Conservation (phyloP, 306 rosid genomes). For the Lathyrus oleraceus region DNA sequence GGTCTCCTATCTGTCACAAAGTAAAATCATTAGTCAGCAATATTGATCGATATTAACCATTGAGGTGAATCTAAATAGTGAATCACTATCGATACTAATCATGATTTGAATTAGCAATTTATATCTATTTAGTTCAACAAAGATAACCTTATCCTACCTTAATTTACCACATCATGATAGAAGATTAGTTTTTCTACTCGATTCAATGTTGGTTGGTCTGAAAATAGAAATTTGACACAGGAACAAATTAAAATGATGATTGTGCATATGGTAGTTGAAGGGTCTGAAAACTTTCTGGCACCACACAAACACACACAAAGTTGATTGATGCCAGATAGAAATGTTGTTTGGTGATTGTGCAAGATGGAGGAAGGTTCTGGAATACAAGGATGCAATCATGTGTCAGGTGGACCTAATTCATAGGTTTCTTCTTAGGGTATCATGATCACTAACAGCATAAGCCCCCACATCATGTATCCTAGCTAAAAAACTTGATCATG, state of each 20-base stretch:
- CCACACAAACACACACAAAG: constrained; percentile 11
- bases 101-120: too few relatives aligned
- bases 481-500: background rate
- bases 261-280: constrained; percentile 32
- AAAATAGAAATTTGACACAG: constrained; percentile 25
- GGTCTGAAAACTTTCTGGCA: constrained; percentile 35
- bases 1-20: too few relatives aligned
- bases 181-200: background rate
- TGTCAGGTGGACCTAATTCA: constrained; percentile 33
- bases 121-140: too few relatives aligned
- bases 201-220: background rate
- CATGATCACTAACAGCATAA: background rate
- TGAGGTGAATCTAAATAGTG: too few relatives aligned
- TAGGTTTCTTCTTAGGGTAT: constrained; percentile 20
- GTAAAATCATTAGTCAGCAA: too few relatives aligned
- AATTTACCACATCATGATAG: background rate
- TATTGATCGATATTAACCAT: too few relatives aligned
- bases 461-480: constrained; percentile 5
- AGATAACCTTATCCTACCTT: too few relatives aligned
- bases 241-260: constrained; percentile 31
- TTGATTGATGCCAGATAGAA: constrained; percentile 28
- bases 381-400: constrained; percentile 31
- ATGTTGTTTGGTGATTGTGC: constrained; percentile 25
- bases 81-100: too few relatives aligned
- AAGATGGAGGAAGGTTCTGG: constrained; percentile 36